Evolutionary conservation across 1,284 basidiomycete genomes (phyloP), one percentile per base, ranked within the genome.

Genomic region (Singerocomus rubriflavus): DNA sequence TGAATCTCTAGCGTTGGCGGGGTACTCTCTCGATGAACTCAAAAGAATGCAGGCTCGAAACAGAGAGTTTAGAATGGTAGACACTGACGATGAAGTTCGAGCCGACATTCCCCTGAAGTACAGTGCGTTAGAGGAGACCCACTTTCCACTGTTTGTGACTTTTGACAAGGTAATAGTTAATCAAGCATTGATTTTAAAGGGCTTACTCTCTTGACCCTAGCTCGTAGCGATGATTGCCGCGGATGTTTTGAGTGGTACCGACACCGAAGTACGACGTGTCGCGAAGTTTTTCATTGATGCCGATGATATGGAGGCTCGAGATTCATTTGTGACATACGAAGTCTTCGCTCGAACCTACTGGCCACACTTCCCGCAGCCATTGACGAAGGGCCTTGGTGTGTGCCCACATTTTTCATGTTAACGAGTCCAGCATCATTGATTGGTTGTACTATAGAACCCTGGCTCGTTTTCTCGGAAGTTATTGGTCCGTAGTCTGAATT

Each of bases 101-200:
- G 64, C 56, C 1, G 72, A 77, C 50, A 69, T 88, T 3, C 86
- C 86, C 2, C 56, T 61, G 16, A 71, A 64, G n/a, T 88, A 80
- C 55, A 81, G 82, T 36, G 73, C 77, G 13, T 67, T 89, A 4
- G 58, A 71, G 27, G 84, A 84, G 30, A 61, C 71, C 0, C 80
- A 90, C 60, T 90, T 88, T 51, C 88, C 87, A 0, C 64, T 89
- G 50, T 90, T 90, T 53, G 60, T 86, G 8, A 85, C 84, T 0
- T 84, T 81, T 42, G 78, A 86, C 54, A 73, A 75, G 52, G 86
- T 85, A 54, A 34, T 70, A 56, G 39, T 26, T 46, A 16, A n/a
- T 35, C 33, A 2, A 36, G 14, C 13, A 16, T 1, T n/a, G 21
- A 34, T 26, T 37, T 13, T 13, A 17, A 29, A 27, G 1, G 11